A percentile compares a stretch with the other conserved stretches of the same genome.
Conservation (phyloP, 345 rosid species). For the Cardamine chenopodiifolia region DNA sequence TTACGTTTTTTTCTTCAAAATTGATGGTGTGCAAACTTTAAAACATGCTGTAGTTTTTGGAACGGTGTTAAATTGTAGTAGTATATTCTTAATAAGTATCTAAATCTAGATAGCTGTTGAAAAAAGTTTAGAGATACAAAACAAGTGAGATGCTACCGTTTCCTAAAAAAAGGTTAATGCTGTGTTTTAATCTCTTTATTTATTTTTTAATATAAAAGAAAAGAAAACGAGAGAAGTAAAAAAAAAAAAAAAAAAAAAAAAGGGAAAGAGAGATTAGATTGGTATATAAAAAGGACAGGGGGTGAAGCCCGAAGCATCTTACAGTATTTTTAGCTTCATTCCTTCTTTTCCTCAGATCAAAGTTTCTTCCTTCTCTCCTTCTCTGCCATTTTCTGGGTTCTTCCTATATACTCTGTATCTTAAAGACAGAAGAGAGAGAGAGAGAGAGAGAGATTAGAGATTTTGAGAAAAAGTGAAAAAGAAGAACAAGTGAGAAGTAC, state of each 20-base stretch:
- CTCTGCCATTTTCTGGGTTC: slow-evolving; percentile 34
- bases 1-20: background rate
- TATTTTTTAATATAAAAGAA: background rate
- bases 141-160: slow-evolving; percentile 36
- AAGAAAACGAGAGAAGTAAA: background rate
- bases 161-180: slow-evolving; percentile 37
- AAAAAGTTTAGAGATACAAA: background rate
- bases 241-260: background rate
- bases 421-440: slow-evolving; percentile 11
- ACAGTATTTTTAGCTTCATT: slow-evolving; percentile 41
- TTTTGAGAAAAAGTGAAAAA: background rate
- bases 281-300: slow-evolving; percentile 40
- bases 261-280: slow-evolving; percentile 14
- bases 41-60: background rate
- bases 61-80: background rate
- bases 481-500: slow-evolving; percentile 21
- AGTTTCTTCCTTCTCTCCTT: slow-evolving; percentile 16
- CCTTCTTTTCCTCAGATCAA: slow-evolving; percentile 41
- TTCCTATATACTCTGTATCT: slow-evolving; percentile 33
- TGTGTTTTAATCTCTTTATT: background rate
- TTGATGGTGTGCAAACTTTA: background rate
- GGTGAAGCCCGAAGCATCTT: slow-evolving; percentile 45
- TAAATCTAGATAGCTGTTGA: slow-evolving; percentile 13
- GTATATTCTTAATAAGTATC: background rate
- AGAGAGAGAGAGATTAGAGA: background rate